A percentile compares a stretch with the other conserved stretches of the same genome.
These are phyloP conservation scores for Dichotomocladium elegans DNA, from an alignment of 371 early-diverging fungal species.

Conservation along the genomic window DNA sequence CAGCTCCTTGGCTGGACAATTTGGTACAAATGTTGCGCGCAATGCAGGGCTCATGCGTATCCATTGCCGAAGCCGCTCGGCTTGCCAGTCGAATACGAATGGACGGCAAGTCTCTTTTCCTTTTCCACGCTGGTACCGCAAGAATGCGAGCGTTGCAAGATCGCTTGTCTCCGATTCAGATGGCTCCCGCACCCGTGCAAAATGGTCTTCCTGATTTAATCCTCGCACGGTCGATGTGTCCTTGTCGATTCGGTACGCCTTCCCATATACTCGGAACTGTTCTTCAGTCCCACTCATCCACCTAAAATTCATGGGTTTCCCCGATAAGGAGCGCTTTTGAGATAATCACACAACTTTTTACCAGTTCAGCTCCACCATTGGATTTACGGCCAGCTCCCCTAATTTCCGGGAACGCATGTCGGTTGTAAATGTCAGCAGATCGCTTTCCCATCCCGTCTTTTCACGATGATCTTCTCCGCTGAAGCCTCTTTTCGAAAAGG, in stretches of 20 bases:
- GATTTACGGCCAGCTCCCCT: slow-evolving; percentile 24
- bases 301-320: slow-evolving; percentile 17
- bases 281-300: slow-evolving; percentile 33
- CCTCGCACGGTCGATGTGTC: too few relatives aligned
- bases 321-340: not conserved
- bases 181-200: not conserved
- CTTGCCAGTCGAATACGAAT: slow-evolving; percentile 31
- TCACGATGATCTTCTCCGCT: slow-evolving; percentile 38
- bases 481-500: slow-evolving; percentile 25
- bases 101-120: too few relatives aligned
- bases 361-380: slow-evolving; percentile 39
- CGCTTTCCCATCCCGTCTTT: slow-evolving; percentile 38
- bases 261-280: slow-evolving; percentile 29
- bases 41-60: slow-evolving; percentile 16
- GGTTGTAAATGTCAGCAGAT: slow-evolving; percentile 28
- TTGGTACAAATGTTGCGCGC: slow-evolving; percentile 18
- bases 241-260: too few relatives aligned
- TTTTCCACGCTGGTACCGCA: too few relatives aligned
- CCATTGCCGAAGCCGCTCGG: slow-evolving; percentile 26
- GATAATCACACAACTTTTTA: slow-evolving; percentile 7
- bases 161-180: too few relatives aligned
- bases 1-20: not conserved
- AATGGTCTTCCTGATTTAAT: too few relatives aligned
- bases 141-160: slow-evolving; percentile 8
- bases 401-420: slow-evolving; percentile 39